Conservation (phyloP, 768 basidiomycete species). For the Hericium alpestre region DNA sequence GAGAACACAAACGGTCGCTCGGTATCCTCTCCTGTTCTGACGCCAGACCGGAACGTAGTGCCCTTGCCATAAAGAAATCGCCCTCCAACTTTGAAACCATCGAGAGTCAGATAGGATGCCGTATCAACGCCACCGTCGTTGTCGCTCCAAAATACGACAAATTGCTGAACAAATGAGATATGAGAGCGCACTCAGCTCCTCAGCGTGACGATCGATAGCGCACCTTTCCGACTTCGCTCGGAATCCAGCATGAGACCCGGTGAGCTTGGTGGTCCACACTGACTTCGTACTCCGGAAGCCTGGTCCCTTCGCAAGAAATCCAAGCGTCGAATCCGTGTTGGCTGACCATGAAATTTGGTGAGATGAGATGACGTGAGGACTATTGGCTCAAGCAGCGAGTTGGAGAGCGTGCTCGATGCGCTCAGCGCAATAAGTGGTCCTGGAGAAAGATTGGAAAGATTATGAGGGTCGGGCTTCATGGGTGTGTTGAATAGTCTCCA, state of each 20-base stretch:
- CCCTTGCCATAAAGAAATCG: constrained; percentile 39
- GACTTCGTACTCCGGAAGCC: constrained; percentile 46
- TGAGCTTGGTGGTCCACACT: constrained; percentile 33
- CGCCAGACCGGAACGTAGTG: constrained; percentile 38
- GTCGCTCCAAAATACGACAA: constrained; percentile 58
- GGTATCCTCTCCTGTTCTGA: constrained; percentile 37
- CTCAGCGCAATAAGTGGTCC: no score
- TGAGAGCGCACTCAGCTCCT: background rate
- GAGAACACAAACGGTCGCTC: constrained; percentile 58
- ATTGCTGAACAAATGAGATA: constrained; percentile 29
- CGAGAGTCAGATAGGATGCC: constrained; percentile 53
- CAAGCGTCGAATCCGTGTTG: constrained; percentile 61
- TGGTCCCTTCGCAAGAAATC: constrained; percentile 42
- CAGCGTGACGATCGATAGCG: background rate
- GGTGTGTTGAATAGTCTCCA: background rate
- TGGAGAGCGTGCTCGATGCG: no score
- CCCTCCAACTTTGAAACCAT: constrained; percentile 27
- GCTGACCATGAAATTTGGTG: constrained; percentile 22
- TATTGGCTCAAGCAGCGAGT: background rate
- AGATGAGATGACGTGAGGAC: background rate
- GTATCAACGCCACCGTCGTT: constrained; percentile 41
- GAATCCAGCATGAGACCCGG: constrained; percentile 59
- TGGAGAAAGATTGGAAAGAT: background rate
- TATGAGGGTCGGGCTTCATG: background rate
- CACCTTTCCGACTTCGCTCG: constrained; percentile 50